phyloP scores from a whole-genome alignment of 305 asterid species.

The Withania somnifera region DNA sequence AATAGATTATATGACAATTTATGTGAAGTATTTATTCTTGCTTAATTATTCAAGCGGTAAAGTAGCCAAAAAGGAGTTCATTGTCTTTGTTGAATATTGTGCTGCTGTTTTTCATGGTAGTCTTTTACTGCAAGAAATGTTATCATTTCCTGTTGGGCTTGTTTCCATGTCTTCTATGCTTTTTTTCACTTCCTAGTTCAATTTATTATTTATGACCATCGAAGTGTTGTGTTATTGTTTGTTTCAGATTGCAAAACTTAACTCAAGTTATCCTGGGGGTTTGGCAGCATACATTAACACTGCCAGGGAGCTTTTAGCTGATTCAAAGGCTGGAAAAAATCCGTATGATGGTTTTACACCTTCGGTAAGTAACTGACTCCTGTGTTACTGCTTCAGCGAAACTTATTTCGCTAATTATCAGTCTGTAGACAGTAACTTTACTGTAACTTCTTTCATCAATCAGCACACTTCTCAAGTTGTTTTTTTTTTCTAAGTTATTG shows the following conservation, averaged over 20 bases:
- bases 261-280: conserved; percentile 95
- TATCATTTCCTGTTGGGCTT: background rate
- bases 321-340: conserved; percentile 92
- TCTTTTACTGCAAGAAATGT: background rate
- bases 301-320: conserved; percentile 87
- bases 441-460: background rate
- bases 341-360: conserved; percentile 95
- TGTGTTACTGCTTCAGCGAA: background rate
- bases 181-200: background rate
- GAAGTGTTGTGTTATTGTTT: background rate
- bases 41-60: background rate
- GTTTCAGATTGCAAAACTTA: conserved; percentile 61
- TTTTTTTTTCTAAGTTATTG: background rate
- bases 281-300: conserved; percentile 62
- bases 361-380: conserved; percentile 49
- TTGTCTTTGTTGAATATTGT: background rate
- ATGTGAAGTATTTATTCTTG: background rate
- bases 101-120: background rate
- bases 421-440: background rate
- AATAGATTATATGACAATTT: background rate
- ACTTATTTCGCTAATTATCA: background rate
- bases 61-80: background rate
- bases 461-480: background rate
- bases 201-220: background rate
- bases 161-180: background rate